A percentile compares a stretch with the other conserved stretches of the same genome.
phyloP scores from a whole-genome alignment of 2,329 filamentous ascomycete species.

The Cladosporium sp. region DNA sequence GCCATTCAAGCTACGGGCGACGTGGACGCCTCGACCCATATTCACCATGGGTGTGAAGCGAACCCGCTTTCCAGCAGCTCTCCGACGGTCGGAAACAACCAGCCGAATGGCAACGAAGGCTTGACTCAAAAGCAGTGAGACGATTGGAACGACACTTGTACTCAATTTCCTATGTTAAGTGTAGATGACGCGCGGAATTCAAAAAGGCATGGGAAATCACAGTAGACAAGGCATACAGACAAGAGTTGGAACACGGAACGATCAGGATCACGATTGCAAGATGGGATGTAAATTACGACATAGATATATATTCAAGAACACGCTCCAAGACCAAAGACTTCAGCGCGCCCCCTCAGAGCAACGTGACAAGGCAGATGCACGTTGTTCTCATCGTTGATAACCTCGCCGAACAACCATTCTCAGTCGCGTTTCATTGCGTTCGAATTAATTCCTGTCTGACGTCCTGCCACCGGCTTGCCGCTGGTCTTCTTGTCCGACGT shows the following conservation, averaged over 20 bases:
- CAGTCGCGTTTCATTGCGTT: background rate
- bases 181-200: background rate
- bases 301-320: background rate
- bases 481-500: background rate
- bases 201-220: background rate
- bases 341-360: background rate
- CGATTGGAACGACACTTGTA: background rate
- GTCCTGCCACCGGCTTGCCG: background rate
- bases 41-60: background rate
- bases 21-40: background rate
- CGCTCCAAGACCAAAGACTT: background rate
- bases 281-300: background rate
- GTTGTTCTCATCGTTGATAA: background rate
- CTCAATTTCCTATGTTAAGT: background rate
- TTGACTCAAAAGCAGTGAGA: background rate
- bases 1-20: background rate
- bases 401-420: accelerated
- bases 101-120: background rate
- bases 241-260: background rate
- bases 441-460: background rate
- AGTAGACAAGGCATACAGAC: background rate
- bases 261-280: background rate
- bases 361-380: background rate
- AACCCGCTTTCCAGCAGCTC: background rate
- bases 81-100: background rate